phyloP scores from a whole-genome alignment of 371 early-diverging fungal species.

The Syncephalastrum monosporum region DNA sequence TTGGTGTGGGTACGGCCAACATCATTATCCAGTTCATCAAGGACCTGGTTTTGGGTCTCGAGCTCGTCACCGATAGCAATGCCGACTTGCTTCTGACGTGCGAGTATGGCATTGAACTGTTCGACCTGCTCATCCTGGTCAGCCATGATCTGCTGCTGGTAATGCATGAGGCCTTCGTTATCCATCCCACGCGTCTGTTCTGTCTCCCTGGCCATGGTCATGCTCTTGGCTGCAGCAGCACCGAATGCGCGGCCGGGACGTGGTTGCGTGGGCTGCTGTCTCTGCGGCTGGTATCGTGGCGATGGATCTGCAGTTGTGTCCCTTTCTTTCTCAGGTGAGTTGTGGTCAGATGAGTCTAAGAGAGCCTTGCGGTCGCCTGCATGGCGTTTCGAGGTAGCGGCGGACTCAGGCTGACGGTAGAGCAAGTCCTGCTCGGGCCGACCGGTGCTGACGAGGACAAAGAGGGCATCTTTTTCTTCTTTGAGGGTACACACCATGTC shows the following conservation, averaged over 20 bases:
- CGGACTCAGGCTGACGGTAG: constrained; percentile 5
- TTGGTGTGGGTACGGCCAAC: constrained; percentile 69
- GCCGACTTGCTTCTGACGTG: constrained; percentile 83
- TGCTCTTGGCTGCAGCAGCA: constrained; percentile 36
- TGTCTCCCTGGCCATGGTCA: constrained; percentile 63
- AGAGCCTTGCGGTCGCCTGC: not conserved
- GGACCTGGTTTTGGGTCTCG: constrained; percentile 79
- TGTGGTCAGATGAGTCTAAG: not conserved
- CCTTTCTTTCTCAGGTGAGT: not conserved
- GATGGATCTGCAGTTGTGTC: constrained; percentile 27
- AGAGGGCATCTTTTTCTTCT: constrained; percentile 64
- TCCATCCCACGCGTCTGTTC: constrained; percentile 72
- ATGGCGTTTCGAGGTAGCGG: constrained; percentile 2
- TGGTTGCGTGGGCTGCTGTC: not conserved
- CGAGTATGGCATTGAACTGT: constrained; percentile 69
- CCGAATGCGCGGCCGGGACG: constrained; percentile 63
- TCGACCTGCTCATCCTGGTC: constrained; percentile 79
- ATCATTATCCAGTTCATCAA: constrained; percentile 80
- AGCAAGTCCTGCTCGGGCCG: constrained; percentile 44
- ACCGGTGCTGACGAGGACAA: constrained; percentile 44
- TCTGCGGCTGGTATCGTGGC: constrained; percentile 6
- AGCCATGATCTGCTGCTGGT: constrained; percentile 75
- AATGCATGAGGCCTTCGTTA: constrained; percentile 67
- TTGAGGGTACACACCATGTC: constrained; percentile 70
- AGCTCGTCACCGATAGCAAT: constrained; percentile 82